These are phyloP conservation scores for Kwoniella sp. DNA, from an alignment of 768 basidiomycete species.

Conservation along the genomic window DNA sequence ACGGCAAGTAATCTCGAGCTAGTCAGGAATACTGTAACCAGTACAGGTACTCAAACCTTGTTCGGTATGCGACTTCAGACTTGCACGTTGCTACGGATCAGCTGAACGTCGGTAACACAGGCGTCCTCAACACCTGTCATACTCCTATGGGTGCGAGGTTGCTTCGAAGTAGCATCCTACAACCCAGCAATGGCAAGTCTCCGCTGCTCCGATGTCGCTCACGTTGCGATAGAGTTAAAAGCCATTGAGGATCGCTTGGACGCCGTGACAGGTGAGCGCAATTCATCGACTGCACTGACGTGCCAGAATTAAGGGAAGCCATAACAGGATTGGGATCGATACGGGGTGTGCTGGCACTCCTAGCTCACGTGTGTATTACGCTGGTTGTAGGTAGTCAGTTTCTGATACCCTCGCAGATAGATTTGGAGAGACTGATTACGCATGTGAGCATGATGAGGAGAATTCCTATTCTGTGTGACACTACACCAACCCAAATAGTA, in stretches of 20 bases:
- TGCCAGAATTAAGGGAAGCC: too few relatives aligned
- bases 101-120: conserved; percentile 20
- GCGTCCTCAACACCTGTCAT: conserved; percentile 64
- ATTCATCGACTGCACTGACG: too few relatives aligned
- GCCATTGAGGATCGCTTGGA: conserved; percentile 79
- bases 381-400: too few relatives aligned
- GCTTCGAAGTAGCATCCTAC: conserved; percentile 71
- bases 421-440: conserved; percentile 78
- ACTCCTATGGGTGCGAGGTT: conserved; percentile 87
- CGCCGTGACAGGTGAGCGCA: conserved; percentile 66
- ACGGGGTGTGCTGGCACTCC: too few relatives aligned
- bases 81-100: background rate
- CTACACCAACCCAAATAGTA: too few relatives aligned
- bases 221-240: too few relatives aligned
- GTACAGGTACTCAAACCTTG: conserved; percentile 66
- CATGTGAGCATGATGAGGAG: conserved; percentile 25
- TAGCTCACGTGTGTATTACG: too few relatives aligned
- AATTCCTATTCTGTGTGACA: too few relatives aligned
- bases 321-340: too few relatives aligned
- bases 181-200: conserved; percentile 66
- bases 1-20: conserved; percentile 85
- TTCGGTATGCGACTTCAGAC: conserved; percentile 58
- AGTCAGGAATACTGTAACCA: conserved; percentile 63
- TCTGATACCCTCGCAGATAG: too few relatives aligned
- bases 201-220: too few relatives aligned